These are phyloP conservation scores for Fusarium fracticaudum DNA, from an alignment of 2,329 filamentous ascomycete species.

Conservation along the genomic window DNA sequence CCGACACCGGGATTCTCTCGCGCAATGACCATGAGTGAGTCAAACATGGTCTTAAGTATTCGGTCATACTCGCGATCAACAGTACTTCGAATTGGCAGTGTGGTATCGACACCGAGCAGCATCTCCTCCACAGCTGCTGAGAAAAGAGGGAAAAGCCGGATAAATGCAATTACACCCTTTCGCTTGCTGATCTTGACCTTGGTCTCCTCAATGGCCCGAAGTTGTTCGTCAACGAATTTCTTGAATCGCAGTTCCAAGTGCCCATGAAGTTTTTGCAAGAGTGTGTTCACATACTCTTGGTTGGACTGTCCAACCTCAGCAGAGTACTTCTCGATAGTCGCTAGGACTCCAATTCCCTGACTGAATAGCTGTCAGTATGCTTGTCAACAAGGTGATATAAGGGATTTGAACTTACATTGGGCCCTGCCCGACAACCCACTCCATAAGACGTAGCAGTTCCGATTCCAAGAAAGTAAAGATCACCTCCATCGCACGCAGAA, in stretches of 20 bases:
- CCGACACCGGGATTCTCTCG: constrained; percentile 68
- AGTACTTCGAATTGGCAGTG: constrained; percentile 74
- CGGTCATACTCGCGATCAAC: constrained; percentile 89
- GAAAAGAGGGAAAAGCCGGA: constrained; percentile 91
- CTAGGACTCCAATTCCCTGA: constrained; percentile 89
- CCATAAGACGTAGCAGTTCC: constrained; percentile 81
- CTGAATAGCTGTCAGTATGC: constrained; percentile 54
- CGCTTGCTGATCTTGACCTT: constrained; percentile 99
- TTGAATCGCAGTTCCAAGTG: constrained; percentile 79
- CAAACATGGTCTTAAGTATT: constrained; percentile 95
- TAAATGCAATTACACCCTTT: constrained; percentile 94
- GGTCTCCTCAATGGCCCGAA: constrained; percentile 94
- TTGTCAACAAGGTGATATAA: neutral
- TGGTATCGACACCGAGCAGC: constrained; percentile 67
- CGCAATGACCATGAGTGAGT: constrained; percentile 94
- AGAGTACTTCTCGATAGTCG: constrained; percentile 81
- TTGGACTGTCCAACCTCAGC: constrained; percentile 86
- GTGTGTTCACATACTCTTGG: constrained; percentile 87
- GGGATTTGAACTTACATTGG: constrained; percentile 71
- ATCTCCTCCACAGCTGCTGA: constrained; percentile 85
- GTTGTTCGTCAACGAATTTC: constrained; percentile 93
- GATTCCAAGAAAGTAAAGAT: constrained; percentile 84
- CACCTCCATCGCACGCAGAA: constrained; percentile 88
- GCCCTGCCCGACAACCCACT: constrained; percentile 84
- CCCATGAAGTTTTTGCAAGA: constrained; percentile 82